Percentiles rank a stretch among this genome's conserved stretches.
Conservation (phyloP, 768 basidiomycete species). For the Tephrocybe sp. region DNA sequence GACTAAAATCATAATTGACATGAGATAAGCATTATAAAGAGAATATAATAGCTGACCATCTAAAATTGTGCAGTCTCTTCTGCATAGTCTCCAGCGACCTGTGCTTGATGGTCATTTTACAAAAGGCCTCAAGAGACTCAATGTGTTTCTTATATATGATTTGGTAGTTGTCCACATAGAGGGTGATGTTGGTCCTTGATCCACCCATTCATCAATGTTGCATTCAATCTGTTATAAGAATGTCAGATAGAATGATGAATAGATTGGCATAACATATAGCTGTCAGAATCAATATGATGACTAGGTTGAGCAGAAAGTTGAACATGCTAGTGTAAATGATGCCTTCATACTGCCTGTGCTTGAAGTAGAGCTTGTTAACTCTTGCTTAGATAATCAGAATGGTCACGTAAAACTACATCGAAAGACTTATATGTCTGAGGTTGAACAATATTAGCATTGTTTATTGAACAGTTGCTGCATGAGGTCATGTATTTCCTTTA, state of each 20-base stretch:
- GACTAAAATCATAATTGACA: not conserved
- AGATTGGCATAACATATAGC: constrained; percentile 9
- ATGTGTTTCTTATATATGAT: constrained; percentile 2
- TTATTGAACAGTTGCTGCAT: not conserved
- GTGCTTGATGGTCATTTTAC: not conserved
- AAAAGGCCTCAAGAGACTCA: not conserved
- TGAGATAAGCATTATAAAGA: not conserved
- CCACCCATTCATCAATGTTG: constrained; percentile 9
- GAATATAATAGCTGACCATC: constrained; percentile 1
- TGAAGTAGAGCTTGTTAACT: constrained; percentile 26
- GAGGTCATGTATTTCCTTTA: not conserved
- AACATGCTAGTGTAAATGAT: constrained; percentile 20
- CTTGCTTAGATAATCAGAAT: not conserved
- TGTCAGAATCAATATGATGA: constrained; percentile 16
- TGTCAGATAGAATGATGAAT: not conserved
- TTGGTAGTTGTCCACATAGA: constrained; percentile 5
- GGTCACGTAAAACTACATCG: too few species aligned
- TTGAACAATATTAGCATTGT: not conserved
- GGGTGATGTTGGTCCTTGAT: not conserved
- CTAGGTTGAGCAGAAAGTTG: constrained; percentile 15
- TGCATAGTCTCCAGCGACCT: not conserved
- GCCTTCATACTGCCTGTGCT: constrained; percentile 24
- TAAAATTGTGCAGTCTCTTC: not conserved
- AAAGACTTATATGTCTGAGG: too few species aligned
- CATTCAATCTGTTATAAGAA: constrained; percentile 4